Base-by-base conservation (phyloP, 176 grass and related monocot genomes). In the Urochloa ruziziensis region DNA sequence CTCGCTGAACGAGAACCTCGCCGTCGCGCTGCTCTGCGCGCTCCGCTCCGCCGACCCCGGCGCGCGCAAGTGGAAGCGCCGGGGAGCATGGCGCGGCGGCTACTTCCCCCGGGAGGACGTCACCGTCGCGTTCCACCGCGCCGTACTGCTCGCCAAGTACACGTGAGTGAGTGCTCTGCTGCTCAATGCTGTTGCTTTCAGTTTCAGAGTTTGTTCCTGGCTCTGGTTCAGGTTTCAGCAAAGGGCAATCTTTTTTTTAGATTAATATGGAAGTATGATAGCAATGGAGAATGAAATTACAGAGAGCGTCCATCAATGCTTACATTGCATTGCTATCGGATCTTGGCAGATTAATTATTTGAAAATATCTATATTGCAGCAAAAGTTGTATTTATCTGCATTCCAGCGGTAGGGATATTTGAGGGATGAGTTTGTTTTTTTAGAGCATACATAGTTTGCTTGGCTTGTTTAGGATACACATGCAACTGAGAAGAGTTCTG, bases 1-100 rank as follows among this genome's bases (percentile, higher is more conserved):
- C 85, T 97, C 90, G 0, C 85, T 97, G 70, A 88, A 82, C 29
- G 95, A 97, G 86, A 97, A 97, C 80, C 91, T 97, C 58, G 28
- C 94, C 57, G 89, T 90, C 77, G 92, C 92, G 30, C 60, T 97
- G 29, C 82, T 97, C 1, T 94, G 95, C 85, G 78, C 88, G 37
- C 90, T 94, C 60, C 82, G 82, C 47, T 87, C 90, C 37, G 90
- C 75, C 21, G 88, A 97, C 82, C 75, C 1, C 61, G 80, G 46
- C 39, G 92, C 88, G 70, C 69, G 73, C 14, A 91, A 86, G 86
- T 97, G 95, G 95, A 97, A 97, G 92, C 81, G 92, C 7, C 90
- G 91, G 54, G 81, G 96, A 32, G 93, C 96, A 17, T 98, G 96
- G 96, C 89, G 85, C 42, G 96, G 93, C 36, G 93, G 93, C 0